Conservation (phyloP, 1,139 yeast species). For the Taphrina flavorubra region DNA sequence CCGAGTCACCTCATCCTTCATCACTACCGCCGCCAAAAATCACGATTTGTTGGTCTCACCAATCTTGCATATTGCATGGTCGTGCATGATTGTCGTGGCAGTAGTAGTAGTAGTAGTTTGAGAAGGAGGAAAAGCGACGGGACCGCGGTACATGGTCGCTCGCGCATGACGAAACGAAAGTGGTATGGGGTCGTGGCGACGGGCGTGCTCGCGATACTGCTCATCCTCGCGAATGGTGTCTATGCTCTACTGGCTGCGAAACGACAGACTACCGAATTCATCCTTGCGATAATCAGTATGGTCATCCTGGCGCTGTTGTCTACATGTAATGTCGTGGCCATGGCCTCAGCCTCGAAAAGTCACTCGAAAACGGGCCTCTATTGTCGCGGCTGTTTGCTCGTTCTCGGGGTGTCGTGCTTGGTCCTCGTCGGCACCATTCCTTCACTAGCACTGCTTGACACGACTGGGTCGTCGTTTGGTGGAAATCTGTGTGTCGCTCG, state of each 20-base stretch:
- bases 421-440: conserved; percentile 8
- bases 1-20: too few species aligned
- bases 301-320: neutral
- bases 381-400: neutral
- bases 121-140: too few species aligned
- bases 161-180: neutral
- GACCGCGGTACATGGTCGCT: too few species aligned
- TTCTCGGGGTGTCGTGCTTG: neutral
- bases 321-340: neutral
- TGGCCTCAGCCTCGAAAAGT: neutral
- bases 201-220: conserved; percentile 21
- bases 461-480: neutral
- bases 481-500: neutral
- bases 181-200: neutral
- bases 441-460: neutral
- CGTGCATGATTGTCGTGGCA: too few species aligned
- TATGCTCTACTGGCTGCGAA: neutral
- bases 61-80: too few species aligned
- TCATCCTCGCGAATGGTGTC: conserved; percentile 10
- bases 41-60: too few species aligned
- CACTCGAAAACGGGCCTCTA: neutral
- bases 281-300: conserved; percentile 4
- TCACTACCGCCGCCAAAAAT: too few species aligned
- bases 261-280: conserved; percentile 1
- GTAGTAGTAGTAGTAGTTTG: too few species aligned